Conservation (phyloP, 2,329 filamentous ascomycete genomes). For the Monosporascus sp. region DNA sequence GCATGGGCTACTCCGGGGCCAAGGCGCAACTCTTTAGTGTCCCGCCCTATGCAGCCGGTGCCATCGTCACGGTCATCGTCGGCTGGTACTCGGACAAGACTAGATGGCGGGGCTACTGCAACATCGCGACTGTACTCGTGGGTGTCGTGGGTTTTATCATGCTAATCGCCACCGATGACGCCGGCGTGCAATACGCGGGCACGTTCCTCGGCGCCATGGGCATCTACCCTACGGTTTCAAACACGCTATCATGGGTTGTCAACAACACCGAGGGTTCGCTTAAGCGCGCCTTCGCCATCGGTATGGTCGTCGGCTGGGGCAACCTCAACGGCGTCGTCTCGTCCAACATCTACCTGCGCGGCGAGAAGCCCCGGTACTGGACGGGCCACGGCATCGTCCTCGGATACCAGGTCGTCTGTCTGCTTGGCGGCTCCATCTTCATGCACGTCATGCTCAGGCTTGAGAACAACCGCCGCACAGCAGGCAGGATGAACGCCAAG, state of each 20-base stretch:
- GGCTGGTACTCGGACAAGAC: slow-evolving; percentile 76
- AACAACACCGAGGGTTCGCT: slow-evolving; percentile 91
- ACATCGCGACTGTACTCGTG: slow-evolving; percentile 64
- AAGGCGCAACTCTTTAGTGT: slow-evolving; percentile 66
- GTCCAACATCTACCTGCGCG: slow-evolving; percentile 66
- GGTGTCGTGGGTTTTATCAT: slow-evolving; percentile 76
- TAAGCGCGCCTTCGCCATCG: slow-evolving; percentile 82
- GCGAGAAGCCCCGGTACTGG: slow-evolving; percentile 57
- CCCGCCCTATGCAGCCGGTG: slow-evolving; percentile 69
- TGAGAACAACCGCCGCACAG: slow-evolving; percentile 64
- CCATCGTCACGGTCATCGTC: slow-evolving; percentile 61
- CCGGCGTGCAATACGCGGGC: slow-evolving; percentile 73
- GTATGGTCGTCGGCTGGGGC: slow-evolving; percentile 88
- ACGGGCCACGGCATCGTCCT: slow-evolving; percentile 72
- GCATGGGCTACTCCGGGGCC: slow-evolving; percentile 35
- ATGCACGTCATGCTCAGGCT: slow-evolving; percentile 56
- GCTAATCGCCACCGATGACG: slow-evolving; percentile 60
- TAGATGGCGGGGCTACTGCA: slow-evolving; percentile 69
- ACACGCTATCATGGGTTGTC: slow-evolving; percentile 81
- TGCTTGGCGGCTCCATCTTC: slow-evolving; percentile 63
- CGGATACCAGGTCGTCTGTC: slow-evolving; percentile 64
- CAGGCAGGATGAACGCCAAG: slow-evolving; percentile 60
- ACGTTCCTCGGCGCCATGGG: slow-evolving; percentile 81
- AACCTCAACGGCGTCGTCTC: slow-evolving; percentile 85
- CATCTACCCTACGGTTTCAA: slow-evolving; percentile 82